Evolutionary conservation across 495 filamentous ascomycete species (phyloP), one percentile per base, ranked within the genome.

Genomic region (Astrocystis sublimbata): DNA sequence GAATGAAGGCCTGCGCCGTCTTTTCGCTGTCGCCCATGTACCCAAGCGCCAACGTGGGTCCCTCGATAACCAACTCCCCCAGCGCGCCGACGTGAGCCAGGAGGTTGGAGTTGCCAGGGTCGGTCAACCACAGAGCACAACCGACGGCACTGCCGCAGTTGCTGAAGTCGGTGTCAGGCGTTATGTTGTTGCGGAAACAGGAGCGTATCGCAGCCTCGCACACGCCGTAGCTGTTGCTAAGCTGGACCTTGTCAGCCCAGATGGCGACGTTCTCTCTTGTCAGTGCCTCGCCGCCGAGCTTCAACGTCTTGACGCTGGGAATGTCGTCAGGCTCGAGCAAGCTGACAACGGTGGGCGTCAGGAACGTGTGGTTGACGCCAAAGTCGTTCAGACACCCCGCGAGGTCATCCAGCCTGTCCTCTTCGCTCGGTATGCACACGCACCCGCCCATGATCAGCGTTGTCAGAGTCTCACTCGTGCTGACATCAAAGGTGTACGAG

Each of bases 401-500:
- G 10, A 63, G 36, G 21, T 50, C 35, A 2, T 63, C 31, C n/a
- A n/a, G n/a, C 24, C 15, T 49, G 17, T 58, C n/a, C 1, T 31
- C 19, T n/a, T 63, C 61, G 2, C 61, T 62, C 13, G 70, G 65
- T 19, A 74, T 60, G 24, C 72, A 74, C 9, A 72, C 45, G 26
- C 58, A 64, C 23, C 45, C 69, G 6, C 71, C 71, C 30, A 31
- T n/a, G 4, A 81, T 80, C 7, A 88, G 66, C 0, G 79, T 79
- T 17, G 80, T 78, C 26, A 85, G 74, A 9, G 82, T 81, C 15
- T 87, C 84, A 4, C 78, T 42, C 6, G 86, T 67, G 36, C 78
- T 78, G 7, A 78, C 74, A 51, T 87, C 85, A 42, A 86, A 87
- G 0, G 80, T 81, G 60, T 81, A 84, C 40, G 81, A 79, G 12